phyloP scores from a whole-genome alignment of 1,284 basidiomycete species.

The Leccinum fuscescens region DNA sequence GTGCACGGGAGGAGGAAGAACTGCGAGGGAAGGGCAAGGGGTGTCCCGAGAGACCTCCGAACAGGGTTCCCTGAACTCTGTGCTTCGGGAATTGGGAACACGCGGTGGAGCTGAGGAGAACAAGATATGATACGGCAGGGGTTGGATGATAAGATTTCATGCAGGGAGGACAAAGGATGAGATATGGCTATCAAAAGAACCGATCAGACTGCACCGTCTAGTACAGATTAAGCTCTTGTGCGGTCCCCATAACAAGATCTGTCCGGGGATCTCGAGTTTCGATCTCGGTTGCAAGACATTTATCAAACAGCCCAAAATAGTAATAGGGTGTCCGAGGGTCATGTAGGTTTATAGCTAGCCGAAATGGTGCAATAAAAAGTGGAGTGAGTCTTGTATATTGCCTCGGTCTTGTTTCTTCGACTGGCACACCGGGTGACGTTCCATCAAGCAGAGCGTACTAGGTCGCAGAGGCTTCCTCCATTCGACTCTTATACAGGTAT shows the following conservation, averaged over 20 bases:
- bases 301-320: conserved; percentile 5
- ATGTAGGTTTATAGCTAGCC: conserved; percentile 10
- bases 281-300: conserved; percentile 1
- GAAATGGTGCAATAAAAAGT: conserved; percentile 27
- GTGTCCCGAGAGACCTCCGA: neutral
- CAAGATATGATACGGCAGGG: neutral
- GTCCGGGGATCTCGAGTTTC: neutral
- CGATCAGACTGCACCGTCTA: neutral
- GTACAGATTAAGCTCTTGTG: neutral
- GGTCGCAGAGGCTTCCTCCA: neutral
- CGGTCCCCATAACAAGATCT: neutral
- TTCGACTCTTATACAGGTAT: neutral
- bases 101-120: neutral
- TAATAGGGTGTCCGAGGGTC: conserved; percentile 26
- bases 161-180: neutral
- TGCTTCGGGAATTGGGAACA: neutral
- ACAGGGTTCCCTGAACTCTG: neutral
- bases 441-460: neutral
- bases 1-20: neutral
- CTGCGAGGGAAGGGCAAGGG: neutral
- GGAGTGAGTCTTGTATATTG: conserved; percentile 23
- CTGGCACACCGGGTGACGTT: neutral
- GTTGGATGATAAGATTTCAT: conserved; percentile 2
- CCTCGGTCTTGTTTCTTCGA: neutral
- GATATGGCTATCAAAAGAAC: neutral